Percentiles rank a stretch among this genome's conserved stretches.
phyloP scores from a whole-genome alignment of 1,284 basidiomycete genomes.

The Marasmius oreades region DNA sequence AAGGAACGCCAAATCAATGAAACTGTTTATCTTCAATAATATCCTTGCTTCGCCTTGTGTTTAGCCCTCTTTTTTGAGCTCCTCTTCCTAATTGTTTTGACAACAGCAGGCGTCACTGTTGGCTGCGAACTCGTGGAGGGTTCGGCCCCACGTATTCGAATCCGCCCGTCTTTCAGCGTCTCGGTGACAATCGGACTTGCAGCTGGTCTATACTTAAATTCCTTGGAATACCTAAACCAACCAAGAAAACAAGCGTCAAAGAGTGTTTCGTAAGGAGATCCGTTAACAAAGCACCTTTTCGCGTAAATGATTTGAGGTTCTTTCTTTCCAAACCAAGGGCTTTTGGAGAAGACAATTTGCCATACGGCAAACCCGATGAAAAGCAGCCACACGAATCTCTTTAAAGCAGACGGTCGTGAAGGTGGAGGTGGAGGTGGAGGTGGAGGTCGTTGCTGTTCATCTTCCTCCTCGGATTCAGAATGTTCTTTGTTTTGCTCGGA shows the following conservation, averaged over 20 bases:
- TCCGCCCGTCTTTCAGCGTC: conserved; percentile 52
- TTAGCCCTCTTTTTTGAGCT: conserved; percentile 15
- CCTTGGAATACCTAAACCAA: conserved; percentile 56
- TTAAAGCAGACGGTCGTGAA: conserved; percentile 43
- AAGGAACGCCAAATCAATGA: too few relatives aligned
- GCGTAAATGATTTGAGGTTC: conserved; percentile 43
- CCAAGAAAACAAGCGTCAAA: background rate
- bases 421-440: too few relatives aligned
- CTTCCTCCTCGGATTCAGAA: background rate
- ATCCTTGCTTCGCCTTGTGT: background rate
- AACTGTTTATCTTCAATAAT: too few relatives aligned
- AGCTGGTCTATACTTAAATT: conserved; percentile 62
- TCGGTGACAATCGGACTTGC: conserved; percentile 68
- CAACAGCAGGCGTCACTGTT: conserved; percentile 11
- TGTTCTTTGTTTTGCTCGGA: background rate
- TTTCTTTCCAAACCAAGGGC: conserved; percentile 15
- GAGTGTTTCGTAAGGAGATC: background rate
- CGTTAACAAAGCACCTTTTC: conserved; percentile 34
- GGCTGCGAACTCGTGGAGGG: conserved; percentile 32
- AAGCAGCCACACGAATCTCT: conserved; percentile 42
- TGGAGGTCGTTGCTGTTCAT: conserved; percentile 30
- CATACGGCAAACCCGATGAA: conserved; percentile 41
- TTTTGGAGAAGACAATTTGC: conserved; percentile 35
- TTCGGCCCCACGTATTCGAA: conserved; percentile 50
- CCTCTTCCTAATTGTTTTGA: conserved; percentile 19